Percentiles rank a stretch among this genome's conserved stretches.
phyloP scores from a whole-genome alignment of 2,329 filamentous ascomycete species.

The Ceratocystis albifundus region DNA sequence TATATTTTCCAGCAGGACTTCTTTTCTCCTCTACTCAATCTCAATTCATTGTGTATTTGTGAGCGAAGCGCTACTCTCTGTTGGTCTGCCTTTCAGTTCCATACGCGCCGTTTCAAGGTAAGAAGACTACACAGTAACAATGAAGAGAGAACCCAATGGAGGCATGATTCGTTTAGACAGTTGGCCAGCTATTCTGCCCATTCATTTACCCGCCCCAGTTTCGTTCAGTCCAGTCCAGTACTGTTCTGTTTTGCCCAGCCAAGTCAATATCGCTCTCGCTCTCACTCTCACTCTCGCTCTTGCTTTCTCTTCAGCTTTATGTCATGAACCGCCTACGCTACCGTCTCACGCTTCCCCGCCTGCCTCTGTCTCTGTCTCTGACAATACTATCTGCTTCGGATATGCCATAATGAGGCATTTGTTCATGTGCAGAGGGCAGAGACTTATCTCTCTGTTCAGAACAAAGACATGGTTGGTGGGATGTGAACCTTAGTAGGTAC shows the following conservation, averaged over 20 bases:
- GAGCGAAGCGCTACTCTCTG: slow-evolving; percentile 22
- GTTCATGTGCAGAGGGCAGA: no score
- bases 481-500: background rate
- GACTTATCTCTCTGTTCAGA: background rate
- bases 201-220: background rate
- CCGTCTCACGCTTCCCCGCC: background rate
- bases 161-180: background rate
- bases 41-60: slow-evolving; percentile 18
- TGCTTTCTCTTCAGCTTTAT: background rate
- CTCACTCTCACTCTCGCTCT: background rate
- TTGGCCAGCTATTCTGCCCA: no score
- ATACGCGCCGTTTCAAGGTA: slow-evolving; percentile 20
- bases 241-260: background rate
- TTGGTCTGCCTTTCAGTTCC: slow-evolving; percentile 22
- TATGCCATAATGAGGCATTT: no score
- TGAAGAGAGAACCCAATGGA: background rate
- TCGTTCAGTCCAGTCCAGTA: background rate
- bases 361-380: no score
- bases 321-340: background rate
- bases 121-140: background rate
- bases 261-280: background rate
- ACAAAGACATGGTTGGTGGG: background rate
- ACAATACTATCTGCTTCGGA: no score
- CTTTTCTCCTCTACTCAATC: slow-evolving; percentile 14
- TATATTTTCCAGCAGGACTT: slow-evolving; percentile 18